Evolutionary conservation across 805 yeast species (phyloP).

Genomic region (Ogataea philodendri): DNA sequence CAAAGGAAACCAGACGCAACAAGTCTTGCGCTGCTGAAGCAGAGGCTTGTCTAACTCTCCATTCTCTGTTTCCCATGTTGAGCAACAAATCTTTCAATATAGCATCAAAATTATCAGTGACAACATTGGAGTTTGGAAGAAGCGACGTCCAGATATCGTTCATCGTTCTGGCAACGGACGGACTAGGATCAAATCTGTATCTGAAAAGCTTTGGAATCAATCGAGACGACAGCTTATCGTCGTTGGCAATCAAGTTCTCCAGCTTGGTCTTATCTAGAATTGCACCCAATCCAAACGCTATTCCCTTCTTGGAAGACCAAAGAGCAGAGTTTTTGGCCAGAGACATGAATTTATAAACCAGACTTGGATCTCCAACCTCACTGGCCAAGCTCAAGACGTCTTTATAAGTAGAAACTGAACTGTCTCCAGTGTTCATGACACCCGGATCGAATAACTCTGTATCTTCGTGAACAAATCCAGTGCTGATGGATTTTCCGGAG

Average conservation of each 20-base stretch:
- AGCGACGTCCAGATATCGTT: conserved; percentile 81
- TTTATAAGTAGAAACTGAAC: conserved; percentile 85
- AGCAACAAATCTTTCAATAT: conserved; percentile 63
- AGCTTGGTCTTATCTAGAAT: conserved; percentile 77
- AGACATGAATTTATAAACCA: conserved; percentile 93
- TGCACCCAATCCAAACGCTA: conserved; percentile 89
- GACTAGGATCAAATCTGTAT: conserved; percentile 81
- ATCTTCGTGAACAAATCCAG: conserved; percentile 74
- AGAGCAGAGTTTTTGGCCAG: conserved; percentile 81
- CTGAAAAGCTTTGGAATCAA: conserved; percentile 81
- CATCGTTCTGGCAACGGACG: conserved; percentile 78
- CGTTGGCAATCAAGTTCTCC: conserved; percentile 55
- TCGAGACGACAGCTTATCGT: conserved; percentile 51
- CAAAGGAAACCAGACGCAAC: conserved; percentile 57
- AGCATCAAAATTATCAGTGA: conserved; percentile 50
- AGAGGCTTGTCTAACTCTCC: conserved; percentile 92
- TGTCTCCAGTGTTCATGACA: conserved; percentile 72
- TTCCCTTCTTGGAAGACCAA: conserved; percentile 92
- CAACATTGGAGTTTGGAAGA: conserved; percentile 50
- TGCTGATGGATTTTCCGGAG: conserved; percentile 47
- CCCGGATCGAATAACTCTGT: conserved; percentile 87
- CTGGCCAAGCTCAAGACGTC: conserved; percentile 86
- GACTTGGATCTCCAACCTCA: conserved; percentile 92
- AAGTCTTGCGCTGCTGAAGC: conserved; percentile 68
- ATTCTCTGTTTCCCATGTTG: conserved; percentile 78